Base-by-base conservation (phyloP, 768 basidiomycete species). In the Phlegmacium glaucopus region DNA sequence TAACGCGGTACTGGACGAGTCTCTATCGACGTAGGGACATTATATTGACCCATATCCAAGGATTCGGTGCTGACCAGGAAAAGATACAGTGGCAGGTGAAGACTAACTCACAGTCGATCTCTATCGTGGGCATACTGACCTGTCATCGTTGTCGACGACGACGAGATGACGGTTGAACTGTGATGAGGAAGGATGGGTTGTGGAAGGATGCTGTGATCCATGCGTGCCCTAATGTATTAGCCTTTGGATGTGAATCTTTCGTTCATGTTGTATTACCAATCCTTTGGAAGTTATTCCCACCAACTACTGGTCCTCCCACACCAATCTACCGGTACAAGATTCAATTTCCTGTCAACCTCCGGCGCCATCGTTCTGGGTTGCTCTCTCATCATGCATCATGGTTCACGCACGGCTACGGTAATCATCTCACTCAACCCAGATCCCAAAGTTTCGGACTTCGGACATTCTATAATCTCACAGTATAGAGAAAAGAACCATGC, bases 101-200 rank as follows among this genome's bases (percentile, higher is more conserved):
- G 32, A 22, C 32, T 2, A 16, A 71, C 71, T 65, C 57, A 74
- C 72, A 74, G 58, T 43, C 70, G 54, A 54, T 71, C 68, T 57
- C 72, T 66, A 44, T 72, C 65, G 48, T 67, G 61, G 13, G 56
- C 47, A 47, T 69, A 67, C 35, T 60, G 60, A 37, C 50, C 50
- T 10, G 56, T 40, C 61, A 59, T 64, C 44, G 53, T 42, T 22
- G 42, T 30, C 35, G 25, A 45, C 35, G 16, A 39, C 39, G n/a
- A 49, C 39, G 47, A 48, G 48, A 37, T 37, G 49, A 41, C 30
- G 8, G 30, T 13, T 32, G 42, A 35, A 44, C 52, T n/a, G 28
- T 45, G 51, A n/a, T 25, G 41, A 30, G 48, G 44, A 43, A 39
- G 46, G 43, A 43, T 26, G 16, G 48, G 27, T 25, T 44, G 44